A percentile compares a stretch with the other conserved stretches of the same genome.
phyloP scores from a whole-genome alignment of 495 filamentous ascomycete genomes.

The Xeromyces bisporus region DNA sequence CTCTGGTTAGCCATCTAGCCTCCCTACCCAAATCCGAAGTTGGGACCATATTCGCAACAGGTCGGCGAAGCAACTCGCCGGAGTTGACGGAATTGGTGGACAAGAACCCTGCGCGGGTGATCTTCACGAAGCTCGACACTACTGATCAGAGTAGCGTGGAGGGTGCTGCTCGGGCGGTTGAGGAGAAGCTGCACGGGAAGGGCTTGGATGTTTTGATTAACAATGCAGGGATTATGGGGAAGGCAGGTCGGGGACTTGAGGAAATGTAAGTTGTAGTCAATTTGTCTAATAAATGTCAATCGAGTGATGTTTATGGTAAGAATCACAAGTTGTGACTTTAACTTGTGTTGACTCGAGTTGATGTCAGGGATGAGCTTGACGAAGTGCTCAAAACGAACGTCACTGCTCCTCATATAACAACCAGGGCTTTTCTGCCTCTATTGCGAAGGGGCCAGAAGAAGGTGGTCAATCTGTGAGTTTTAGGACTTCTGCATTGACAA shows the following conservation, averaged over 20 bases:
- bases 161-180: constrained; percentile 20
- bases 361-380: constrained; percentile 17
- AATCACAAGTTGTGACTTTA: not conserved
- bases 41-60: constrained; percentile 19
- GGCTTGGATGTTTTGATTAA: constrained; percentile 36
- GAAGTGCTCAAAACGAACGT: constrained; percentile 30
- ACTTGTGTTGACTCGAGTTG: not conserved
- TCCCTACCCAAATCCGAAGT: constrained; percentile 11
- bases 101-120: constrained; percentile 15
- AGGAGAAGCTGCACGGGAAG: constrained; percentile 20
- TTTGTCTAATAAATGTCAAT: too few relatives aligned
- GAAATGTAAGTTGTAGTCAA: constrained; percentile 13
- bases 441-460: constrained; percentile 27
- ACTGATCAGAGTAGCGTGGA: constrained; percentile 23
- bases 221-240: constrained; percentile 24
- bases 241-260: constrained; percentile 10
- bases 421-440: constrained; percentile 28
- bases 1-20: constrained; percentile 22
- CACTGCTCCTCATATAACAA: constrained; percentile 24
- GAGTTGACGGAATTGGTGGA: constrained; percentile 8
- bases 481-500: not conserved
- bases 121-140: constrained; percentile 30
- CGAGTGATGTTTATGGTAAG: too few relatives aligned
- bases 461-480: constrained; percentile 28
- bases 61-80: constrained; percentile 14